Base-by-base conservation (phyloP, 2,329 filamentous ascomycete genomes). In the Monilinia polystroma region DNA sequence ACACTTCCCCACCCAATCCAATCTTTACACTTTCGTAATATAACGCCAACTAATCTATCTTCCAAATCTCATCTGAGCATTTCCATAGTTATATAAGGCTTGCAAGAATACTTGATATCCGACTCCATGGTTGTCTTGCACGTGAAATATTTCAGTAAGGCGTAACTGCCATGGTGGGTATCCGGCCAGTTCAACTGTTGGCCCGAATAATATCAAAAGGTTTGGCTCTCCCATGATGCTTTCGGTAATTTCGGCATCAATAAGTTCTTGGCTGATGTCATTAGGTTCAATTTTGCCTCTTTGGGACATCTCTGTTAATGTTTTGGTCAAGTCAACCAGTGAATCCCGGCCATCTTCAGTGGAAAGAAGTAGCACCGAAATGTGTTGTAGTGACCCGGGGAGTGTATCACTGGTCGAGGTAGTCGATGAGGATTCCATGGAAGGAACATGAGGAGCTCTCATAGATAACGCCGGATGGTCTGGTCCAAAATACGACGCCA, bases 141-240 rank as follows among this genome's bases (percentile, higher is more conserved):
- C 81, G 73, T 88, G 86, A 77, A 93, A 97, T 67, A 99, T 97
- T 82, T 99, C 95, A 0, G 93, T 97, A 75, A 99, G 81, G 54
- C 95, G 86, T 69, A 98, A 85, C 79, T 97, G 95, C 95, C 95
- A 99, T 0, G 95, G 95, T 12, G 95, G 95, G 77, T 98, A 99
- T 12, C 95, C 93, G 64, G 92, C 89, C 55, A 99, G 80, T 76
- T 93, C 89, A 64, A 98, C 87, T 60, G 88, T 87, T 4, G 93
- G 91, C 1, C 90, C 88, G 77, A 99, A 99, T 11, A 97, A 81
- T 65, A 99, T 85, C 67, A 99, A 81, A 18, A 99, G 82, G 76
- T 98, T 93, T 2, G 95, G 95, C 79, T 99, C 94, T 12, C 86
- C 84, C 84, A 96, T 95, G 68, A 96, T 88, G 63, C 84, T 86